Conservation (phyloP, 2,329 filamentous ascomycete species). For the Dactylellina sp. region DNA sequence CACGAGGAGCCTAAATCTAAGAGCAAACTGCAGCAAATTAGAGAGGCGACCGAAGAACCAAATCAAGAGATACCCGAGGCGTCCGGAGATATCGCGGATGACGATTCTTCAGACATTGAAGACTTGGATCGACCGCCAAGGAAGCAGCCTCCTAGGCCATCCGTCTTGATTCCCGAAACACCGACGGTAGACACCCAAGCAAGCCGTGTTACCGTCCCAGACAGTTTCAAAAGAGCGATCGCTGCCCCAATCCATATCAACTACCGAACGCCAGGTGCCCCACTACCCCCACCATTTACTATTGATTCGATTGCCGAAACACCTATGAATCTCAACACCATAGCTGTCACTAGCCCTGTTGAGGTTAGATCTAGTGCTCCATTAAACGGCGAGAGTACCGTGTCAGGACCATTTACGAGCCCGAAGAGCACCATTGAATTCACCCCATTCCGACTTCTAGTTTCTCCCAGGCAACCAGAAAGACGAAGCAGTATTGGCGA, state of each 20-base stretch:
- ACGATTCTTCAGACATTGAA: constrained; percentile 6
- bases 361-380: constrained; percentile 11
- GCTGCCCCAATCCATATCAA: constrained; percentile 28
- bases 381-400: not conserved
- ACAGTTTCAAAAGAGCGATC: constrained; percentile 49
- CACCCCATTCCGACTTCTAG: constrained; percentile 30
- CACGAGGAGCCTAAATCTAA: not conserved
- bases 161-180: constrained; percentile 23
- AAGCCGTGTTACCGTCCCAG: constrained; percentile 29
- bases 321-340: constrained; percentile 11
- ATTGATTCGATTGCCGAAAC: constrained; percentile 11
- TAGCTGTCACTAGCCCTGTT: constrained; percentile 12
- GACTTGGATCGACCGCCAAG: constrained; percentile 3
- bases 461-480: constrained; percentile 8
- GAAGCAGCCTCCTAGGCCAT: not conserved
- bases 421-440: constrained; percentile 26
- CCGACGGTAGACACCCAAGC: constrained; percentile 35
- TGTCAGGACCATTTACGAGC: constrained; percentile 15
- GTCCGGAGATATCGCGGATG: not conserved
- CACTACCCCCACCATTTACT: constrained; percentile 25
- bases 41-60: not conserved
- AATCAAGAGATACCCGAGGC: not conserved
- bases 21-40: not conserved
- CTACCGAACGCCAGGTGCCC: constrained; percentile 24
- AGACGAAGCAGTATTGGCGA: not conserved